phyloP scores from a whole-genome alignment of 2,329 filamentous ascomycete genomes.

The Ceratocystis harringtonii region DNA sequence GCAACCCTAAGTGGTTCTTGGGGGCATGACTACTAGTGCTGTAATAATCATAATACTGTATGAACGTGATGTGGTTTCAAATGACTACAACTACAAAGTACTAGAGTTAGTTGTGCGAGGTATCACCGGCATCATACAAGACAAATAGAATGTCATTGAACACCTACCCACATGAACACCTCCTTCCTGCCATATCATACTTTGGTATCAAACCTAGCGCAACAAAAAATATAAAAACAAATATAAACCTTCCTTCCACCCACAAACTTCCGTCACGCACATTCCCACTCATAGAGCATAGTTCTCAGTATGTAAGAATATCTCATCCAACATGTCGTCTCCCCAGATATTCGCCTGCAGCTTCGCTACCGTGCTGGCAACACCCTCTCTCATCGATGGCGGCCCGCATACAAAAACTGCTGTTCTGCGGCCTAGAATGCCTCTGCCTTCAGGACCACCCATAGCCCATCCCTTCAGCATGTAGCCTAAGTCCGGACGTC shows the following conservation, averaged over 20 bases:
- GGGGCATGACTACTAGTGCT: no score
- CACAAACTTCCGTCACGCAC: no score
- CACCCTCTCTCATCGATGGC: slow-evolving; percentile 70
- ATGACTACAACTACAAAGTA: no score
- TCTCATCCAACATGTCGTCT: slow-evolving; percentile 65
- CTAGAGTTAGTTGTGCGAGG: no score
- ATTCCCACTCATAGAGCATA: slow-evolving; percentile 51
- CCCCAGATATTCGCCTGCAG: slow-evolving; percentile 75
- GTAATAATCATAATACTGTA: no score
- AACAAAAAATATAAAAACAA: background rate
- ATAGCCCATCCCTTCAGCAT: slow-evolving; percentile 72
- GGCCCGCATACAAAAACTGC: slow-evolving; percentile 92
- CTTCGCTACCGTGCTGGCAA: slow-evolving; percentile 68
- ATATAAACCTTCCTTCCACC: background rate
- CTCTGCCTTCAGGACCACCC: slow-evolving; percentile 48
- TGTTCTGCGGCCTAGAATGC: slow-evolving; percentile 62
- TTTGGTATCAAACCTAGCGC: background rate
- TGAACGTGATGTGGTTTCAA: no score
- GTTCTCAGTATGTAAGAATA: slow-evolving; percentile 90
- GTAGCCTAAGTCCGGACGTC: slow-evolving; percentile 71
- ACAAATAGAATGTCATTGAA: no score
- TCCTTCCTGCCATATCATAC: background rate
- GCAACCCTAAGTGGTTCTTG: no score
- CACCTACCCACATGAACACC: no score
- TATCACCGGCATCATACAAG: no score